A percentile compares a stretch with the other conserved stretches of the same genome.
Conservation (phyloP, 768 basidiomycete species). For the Kockovaella imperatae region DNA sequence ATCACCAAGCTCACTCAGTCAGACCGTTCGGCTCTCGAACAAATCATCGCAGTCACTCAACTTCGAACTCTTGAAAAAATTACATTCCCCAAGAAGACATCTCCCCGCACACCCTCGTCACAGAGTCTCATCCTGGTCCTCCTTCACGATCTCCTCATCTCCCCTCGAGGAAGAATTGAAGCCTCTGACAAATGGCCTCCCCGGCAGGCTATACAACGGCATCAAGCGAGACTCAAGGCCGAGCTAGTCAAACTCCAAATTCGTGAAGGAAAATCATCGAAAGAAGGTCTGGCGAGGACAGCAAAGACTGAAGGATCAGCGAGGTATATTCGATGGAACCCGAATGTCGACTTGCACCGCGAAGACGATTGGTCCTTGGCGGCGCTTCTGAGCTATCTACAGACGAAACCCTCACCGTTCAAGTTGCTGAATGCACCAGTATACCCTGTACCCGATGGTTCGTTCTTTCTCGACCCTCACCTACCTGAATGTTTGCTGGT, state of each 20-base stretch:
- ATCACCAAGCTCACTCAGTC: slow-evolving; percentile 28
- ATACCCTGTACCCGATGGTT: slow-evolving; percentile 26
- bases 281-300: slow-evolving; percentile 41
- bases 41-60: slow-evolving; percentile 61
- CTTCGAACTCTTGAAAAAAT: slow-evolving; percentile 69
- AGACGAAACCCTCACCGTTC: slow-evolving; percentile 13
- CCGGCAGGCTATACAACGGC: slow-evolving; percentile 76
- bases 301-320: slow-evolving; percentile 33
- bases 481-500: slow-evolving; percentile 75
- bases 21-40: slow-evolving; percentile 71
- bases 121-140: slow-evolving; percentile 71
- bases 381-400: slow-evolving; percentile 8
- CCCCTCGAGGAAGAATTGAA: slow-evolving; percentile 66
- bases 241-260: slow-evolving; percentile 58
- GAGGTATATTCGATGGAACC: slow-evolving; percentile 43
- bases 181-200: slow-evolving; percentile 76
- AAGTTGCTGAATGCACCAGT: slow-evolving; percentile 8
- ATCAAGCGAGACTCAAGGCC: slow-evolving; percentile 78
- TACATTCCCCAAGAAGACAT: slow-evolving; percentile 52
- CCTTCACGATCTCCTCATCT: slow-evolving; percentile 79
- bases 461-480: slow-evolving; percentile 68
- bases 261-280: slow-evolving; percentile 42
- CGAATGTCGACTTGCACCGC: slow-evolving; percentile 32
- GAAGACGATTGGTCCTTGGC: slow-evolving; percentile 13
- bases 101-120: slow-evolving; percentile 46